Percentiles rank a stretch among this genome's conserved stretches.
Conservation (phyloP, 306 rosid species). For the Fragaria iinumae region DNA sequence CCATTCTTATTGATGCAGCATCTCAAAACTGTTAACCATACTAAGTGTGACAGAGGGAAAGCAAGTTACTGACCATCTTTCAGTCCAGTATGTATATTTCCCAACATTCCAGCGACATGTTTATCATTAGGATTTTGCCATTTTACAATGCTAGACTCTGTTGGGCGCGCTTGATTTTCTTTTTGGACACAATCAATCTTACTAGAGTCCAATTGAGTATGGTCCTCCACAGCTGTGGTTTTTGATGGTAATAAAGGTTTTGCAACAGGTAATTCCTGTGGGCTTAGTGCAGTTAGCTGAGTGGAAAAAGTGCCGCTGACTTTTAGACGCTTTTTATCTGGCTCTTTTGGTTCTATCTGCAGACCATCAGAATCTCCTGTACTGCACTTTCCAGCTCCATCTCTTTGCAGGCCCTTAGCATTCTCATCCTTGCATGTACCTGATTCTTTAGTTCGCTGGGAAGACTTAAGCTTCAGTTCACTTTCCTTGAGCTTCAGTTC, state of each 20-base stretch:
- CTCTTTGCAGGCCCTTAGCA: conserved; percentile 43
- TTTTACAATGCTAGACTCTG: conserved; percentile 37
- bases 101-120: conserved; percentile 39
- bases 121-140: conserved; percentile 44
- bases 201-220: conserved; percentile 26
- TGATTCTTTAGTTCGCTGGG: conserved; percentile 66
- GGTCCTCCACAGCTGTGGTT: conserved; percentile 38
- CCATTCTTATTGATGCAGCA: conserved; percentile 13
- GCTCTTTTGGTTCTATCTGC: conserved; percentile 53
- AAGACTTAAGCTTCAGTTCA: conserved; percentile 72
- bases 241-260: conserved; percentile 43
- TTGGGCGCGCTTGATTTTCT: conserved; percentile 39
- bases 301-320: conserved; percentile 40
- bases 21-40: background rate
- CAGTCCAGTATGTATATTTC: conserved; percentile 43
- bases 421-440: conserved; percentile 42
- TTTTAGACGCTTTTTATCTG: conserved; percentile 68
- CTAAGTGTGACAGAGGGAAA: conserved; percentile 18
- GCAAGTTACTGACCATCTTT: conserved; percentile 49
- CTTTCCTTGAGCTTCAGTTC: conserved; percentile 57
- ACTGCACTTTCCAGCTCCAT: conserved; percentile 36
- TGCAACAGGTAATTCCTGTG: conserved; percentile 33
- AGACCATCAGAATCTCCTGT: conserved; percentile 31
- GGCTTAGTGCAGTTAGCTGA: conserved; percentile 35
- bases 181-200: conserved; percentile 40